Conservation (phyloP, 2,329 filamentous ascomycete species). For the Phaeosphaeria sp. region DNA sequence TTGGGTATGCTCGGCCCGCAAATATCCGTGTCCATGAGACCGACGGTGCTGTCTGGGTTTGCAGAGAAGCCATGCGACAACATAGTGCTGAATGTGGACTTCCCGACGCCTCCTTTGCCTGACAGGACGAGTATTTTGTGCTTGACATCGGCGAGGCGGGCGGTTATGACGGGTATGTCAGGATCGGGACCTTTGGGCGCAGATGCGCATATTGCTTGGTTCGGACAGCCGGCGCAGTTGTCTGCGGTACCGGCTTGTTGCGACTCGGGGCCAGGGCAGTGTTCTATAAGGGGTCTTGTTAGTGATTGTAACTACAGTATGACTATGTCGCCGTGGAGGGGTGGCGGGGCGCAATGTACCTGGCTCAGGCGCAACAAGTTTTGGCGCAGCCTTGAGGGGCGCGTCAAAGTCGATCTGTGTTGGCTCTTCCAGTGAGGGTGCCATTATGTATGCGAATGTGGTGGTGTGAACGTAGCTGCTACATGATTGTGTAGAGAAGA, state of each 20-base stretch:
- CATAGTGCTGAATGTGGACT: conserved; percentile 90
- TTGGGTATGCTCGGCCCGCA: conserved; percentile 96
- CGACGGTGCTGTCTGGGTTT: conserved; percentile 79
- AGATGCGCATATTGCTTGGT: conserved; percentile 92
- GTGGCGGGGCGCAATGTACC: conserved; percentile 51
- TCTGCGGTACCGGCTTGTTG: conserved; percentile 71
- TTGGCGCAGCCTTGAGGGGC: conserved; percentile 77
- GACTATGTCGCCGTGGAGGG: conserved; percentile 55
- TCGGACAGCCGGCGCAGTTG: conserved; percentile 92
- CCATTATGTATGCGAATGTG: conserved; percentile 61
- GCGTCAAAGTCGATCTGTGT: conserved; percentile 72
- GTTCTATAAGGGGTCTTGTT: conserved; percentile 60
- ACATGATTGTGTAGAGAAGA: conserved; percentile 27
- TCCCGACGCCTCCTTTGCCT: conserved; percentile 96
- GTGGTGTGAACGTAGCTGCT: conserved; percentile 16
- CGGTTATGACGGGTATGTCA: conserved; percentile 86
- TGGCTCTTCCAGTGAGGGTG: conserved; percentile 79
- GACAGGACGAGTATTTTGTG: conserved; percentile 94
- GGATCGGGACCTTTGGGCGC: conserved; percentile 95
- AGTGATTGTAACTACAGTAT: neutral
- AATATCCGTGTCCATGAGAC: conserved; percentile 98
- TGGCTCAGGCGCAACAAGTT: conserved; percentile 91
- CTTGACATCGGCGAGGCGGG: conserved; percentile 78
- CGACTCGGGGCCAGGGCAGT: conserved; percentile 91
- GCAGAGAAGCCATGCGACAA: conserved; percentile 88